phyloP scores from a whole-genome alignment of 164 flowering plant genomes.

The Berberis vulgaris region DNA sequence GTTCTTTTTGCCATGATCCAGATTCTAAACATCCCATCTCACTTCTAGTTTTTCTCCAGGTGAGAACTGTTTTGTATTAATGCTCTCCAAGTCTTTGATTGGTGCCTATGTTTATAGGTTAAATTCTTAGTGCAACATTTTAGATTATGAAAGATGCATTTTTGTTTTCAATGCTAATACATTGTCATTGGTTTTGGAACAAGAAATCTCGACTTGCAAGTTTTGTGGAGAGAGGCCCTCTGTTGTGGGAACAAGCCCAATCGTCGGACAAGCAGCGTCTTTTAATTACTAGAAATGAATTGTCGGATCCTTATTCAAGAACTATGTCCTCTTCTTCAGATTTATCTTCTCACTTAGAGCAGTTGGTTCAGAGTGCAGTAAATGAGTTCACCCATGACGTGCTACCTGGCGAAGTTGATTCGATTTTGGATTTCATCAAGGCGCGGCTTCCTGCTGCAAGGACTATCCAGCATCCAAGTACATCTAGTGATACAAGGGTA shows the following conservation, averaged over 20 bases:
- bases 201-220: conserved; percentile 88
- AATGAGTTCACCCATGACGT: conserved; percentile 33
- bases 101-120: too few species aligned
- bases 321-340: conserved; percentile 21
- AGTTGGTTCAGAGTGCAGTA: conserved; percentile 35
- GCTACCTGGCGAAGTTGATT: conserved; percentile 37
- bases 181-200: conserved; percentile 10
- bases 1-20: too few species aligned
- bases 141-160: too few species aligned
- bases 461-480: conserved; percentile 26
- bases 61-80: too few species aligned
- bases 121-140: too few species aligned
- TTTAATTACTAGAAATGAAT: conserved; percentile 10
- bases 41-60: too few species aligned
- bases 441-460: conserved; percentile 31
- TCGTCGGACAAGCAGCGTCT: conserved; percentile 22
- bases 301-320: conserved; percentile 19
- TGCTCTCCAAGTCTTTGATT: too few species aligned
- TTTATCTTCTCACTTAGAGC: conserved; percentile 28
- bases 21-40: too few species aligned
- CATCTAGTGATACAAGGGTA: conserved; percentile 20
- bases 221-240: conserved; percentile 60
- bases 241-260: conserved; percentile 52
- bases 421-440: conserved; percentile 41
- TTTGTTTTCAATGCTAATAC: not conserved